Evolutionary conservation across 495 filamentous ascomycete species (phyloP), one percentile per base, ranked within the genome.

Genomic region (Penicillium lagena): DNA sequence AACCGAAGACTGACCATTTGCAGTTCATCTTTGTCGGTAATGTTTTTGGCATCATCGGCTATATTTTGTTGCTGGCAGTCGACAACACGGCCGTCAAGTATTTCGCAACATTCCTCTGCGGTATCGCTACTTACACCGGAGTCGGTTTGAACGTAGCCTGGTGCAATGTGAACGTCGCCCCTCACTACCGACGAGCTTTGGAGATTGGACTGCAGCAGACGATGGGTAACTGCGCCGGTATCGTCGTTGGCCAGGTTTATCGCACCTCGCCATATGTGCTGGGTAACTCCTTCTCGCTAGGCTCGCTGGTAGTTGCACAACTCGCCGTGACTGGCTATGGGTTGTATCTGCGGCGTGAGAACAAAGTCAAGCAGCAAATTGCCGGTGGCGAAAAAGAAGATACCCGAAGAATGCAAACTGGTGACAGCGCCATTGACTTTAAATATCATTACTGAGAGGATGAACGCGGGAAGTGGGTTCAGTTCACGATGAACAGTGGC

Each of bases 191-290:
- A 12, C 70, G 78, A 6, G 73, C 79, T 0, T 61, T 75, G 7
- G 75, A 69, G 6, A 74, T 79, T 42, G 78, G 78, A 1, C 47
- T 81, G 27, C 76, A 81, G 39, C 70, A 77, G 17, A 85, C 79
- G 0, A 65, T 82, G 12, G 79, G 73, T 0, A 83, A 81, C 40
- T 72, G 67, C 12, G 78, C 76, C 1, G 76, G 73, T 9, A 71
- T 79, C 13, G 68, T 79, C 7, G 71, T 71, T 0, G 72, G 72
- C 0, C 76, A 79, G 48, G 67, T 79, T 1, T 79, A 78, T 52
- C 63, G 72, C 8, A 60, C 49, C 0, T 54, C 64, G n/a, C 76
- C 76, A 7, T 80, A 77, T 46, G 62, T 70, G 9, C 50, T 78
- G 8, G 75, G 75, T 0, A 71, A 78, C 37, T 47, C 58, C 7